Base-by-base conservation (phyloP, 2,329 filamentous ascomycete species). In the Hymenoscyphus albidus region DNA sequence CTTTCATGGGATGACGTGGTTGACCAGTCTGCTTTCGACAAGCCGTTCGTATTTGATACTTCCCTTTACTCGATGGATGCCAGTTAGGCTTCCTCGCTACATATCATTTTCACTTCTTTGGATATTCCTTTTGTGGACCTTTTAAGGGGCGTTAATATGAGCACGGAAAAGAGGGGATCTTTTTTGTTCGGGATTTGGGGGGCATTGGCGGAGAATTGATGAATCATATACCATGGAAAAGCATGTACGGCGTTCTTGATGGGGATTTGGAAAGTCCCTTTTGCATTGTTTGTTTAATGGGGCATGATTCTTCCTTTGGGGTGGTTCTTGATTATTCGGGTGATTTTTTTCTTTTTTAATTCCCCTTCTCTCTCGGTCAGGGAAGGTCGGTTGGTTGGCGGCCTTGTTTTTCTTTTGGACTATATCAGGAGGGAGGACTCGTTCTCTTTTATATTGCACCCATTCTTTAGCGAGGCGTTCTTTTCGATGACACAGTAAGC, bases 41-140 rank as follows among this genome's bases (percentile, higher is more conserved):
- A 86, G 73, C 79, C 82, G 0, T 84, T 85, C 67, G 71, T 78
- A 67, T 76, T 87, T 62, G 83, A 87, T 65, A 78, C 78, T 57
- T 76, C 74, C 6, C 67, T 80, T 14, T 83, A 78, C 70, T 77
- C 75, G 31, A 72, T 82, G 70, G 77, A 80, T 65, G 74, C 73
- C 14, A 68, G 69, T 69, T 74, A 73, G 63, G 62, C 57, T 9
- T 39, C 44, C n/a, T 58, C 58, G 51, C 62, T 62, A 39, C 40
- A 66, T 62, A 44, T 62, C 35, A 35, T 35, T 35, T 35, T 35
- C 35, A 35, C 35, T 35, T 35, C 9, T 64, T 40, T 60, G 48
- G 59, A 58, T 56, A 32, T n/a, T 67, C 64, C 66, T 65, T 61
- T 64, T 51, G n/a, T 51, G 44, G 44, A 51, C n/a, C 22, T 54